phyloP scores from a whole-genome alignment of 1,284 basidiomycete genomes.

The Puccinia polysora region DNA sequence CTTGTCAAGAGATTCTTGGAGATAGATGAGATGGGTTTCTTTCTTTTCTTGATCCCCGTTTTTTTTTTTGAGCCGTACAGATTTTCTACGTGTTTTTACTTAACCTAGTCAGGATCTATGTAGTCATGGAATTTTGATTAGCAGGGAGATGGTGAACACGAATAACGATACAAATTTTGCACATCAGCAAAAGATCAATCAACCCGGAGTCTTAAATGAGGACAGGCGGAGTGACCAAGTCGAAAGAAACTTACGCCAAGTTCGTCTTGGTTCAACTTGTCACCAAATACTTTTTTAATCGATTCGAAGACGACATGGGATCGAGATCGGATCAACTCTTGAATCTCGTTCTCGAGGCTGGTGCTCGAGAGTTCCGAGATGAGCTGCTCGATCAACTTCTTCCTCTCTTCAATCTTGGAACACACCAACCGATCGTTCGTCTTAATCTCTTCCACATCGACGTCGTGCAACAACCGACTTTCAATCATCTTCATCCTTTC shows the following conservation, averaged over 20 bases:
- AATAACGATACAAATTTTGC: too few relatives aligned
- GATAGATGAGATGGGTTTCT: too few relatives aligned
- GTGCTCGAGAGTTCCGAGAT: slow-evolving; percentile 4
- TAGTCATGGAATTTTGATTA: too few relatives aligned
- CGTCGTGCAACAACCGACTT: slow-evolving; percentile 12
- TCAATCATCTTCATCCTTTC: slow-evolving; percentile 29
- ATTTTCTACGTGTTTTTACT: too few relatives aligned
- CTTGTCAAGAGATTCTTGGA: too few relatives aligned
- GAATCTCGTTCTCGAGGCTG: neutral
- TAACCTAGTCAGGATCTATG: too few relatives aligned
- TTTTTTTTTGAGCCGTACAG: too few relatives aligned
- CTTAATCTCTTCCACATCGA: slow-evolving; percentile 22
- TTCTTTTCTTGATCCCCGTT: too few relatives aligned
- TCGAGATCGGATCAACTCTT: slow-evolving; percentile 8
- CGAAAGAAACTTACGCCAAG: slow-evolving; percentile 35
- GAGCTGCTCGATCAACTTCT: neutral
- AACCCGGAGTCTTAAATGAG: too few relatives aligned
- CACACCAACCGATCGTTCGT: slow-evolving; percentile 12
- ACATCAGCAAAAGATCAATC: too few relatives aligned
- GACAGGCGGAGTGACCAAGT: too few relatives aligned
- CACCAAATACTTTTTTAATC: slow-evolving; percentile 37
- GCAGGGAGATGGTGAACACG: too few relatives aligned
- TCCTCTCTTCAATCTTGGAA: slow-evolving; percentile 23
- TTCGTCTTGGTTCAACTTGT: slow-evolving; percentile 29
- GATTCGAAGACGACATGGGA: slow-evolving; percentile 19